phyloP scores from a whole-genome alignment of 352 stramenopile species.

The Pythium coloratum region DNA sequence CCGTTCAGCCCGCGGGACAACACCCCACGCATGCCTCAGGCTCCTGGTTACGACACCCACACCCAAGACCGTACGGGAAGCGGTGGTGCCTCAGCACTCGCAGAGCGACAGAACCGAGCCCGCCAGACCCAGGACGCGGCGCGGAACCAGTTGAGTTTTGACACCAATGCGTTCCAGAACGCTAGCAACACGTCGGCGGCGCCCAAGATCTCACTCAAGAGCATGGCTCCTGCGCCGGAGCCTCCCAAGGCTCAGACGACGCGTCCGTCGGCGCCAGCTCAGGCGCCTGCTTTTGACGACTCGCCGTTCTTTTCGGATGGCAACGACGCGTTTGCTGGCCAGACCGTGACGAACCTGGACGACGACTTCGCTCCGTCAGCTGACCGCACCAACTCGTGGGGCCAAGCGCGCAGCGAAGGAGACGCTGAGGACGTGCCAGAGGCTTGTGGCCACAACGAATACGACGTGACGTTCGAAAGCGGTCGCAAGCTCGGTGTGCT shows the following conservation, averaged over 20 bases:
- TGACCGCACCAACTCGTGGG: constrained; percentile 21
- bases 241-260: constrained; percentile 16
- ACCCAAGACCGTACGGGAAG: constrained; percentile 23
- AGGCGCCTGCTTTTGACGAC: constrained; percentile 35
- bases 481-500: constrained; percentile 79
- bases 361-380: constrained; percentile 37
- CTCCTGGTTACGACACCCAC: constrained; percentile 7
- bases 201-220: constrained; percentile 48
- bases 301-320: constrained; percentile 62
- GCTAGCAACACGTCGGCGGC: constrained; percentile 14
- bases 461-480: constrained; percentile 76
- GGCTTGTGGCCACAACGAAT: constrained; percentile 52
- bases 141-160: constrained; percentile 57
- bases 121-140: constrained; percentile 68
- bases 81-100: constrained; percentile 27
- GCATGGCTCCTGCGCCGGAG: constrained; percentile 22
- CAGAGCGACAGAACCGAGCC: constrained; percentile 46
- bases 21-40: constrained; percentile 52
- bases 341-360: constrained; percentile 66
- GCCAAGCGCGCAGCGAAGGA: constrained; percentile 10
- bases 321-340: constrained; percentile 59
- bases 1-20: constrained; percentile 62
- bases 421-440: constrained; percentile 21
- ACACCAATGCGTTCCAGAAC: constrained; percentile 48
- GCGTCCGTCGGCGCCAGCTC: neutral